A percentile compares a stretch with the other conserved stretches of the same genome.
Conservation (phyloP, 306 rosid species). For the Cyamopsis tetragonoloba region DNA sequence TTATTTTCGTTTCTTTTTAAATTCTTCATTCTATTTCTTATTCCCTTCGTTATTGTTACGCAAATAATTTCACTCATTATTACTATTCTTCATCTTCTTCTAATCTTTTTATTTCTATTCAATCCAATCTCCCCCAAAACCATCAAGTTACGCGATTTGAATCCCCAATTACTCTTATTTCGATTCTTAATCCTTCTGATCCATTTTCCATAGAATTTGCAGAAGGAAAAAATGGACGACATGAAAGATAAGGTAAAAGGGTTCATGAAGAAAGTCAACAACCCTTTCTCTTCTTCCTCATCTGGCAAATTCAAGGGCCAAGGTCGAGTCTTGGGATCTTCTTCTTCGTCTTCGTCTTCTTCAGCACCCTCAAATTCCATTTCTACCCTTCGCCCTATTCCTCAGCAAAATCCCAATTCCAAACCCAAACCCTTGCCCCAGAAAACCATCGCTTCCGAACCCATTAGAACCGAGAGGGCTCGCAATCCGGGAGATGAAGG, state of each 20-base stretch:
- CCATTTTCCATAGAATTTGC: neutral
- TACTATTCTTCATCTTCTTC: too few species aligned
- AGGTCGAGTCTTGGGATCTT: slow-evolving; percentile 87
- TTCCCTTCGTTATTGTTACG: neutral
- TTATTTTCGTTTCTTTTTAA: neutral
- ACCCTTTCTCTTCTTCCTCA: slow-evolving; percentile 49
- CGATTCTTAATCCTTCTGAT: neutral
- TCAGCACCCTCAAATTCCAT: slow-evolving; percentile 40
- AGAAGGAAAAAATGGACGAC: slow-evolving; percentile 50
- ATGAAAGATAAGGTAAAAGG: slow-evolving; percentile 87
- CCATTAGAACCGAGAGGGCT: slow-evolving; percentile 7
- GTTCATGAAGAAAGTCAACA: slow-evolving; percentile 80
- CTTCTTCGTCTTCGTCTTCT: slow-evolving; percentile 55
- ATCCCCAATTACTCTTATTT: neutral
- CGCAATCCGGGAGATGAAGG: slow-evolving; percentile 42
- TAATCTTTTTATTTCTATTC: neutral
- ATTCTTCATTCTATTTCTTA: neutral
- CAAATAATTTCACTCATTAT: too few species aligned
- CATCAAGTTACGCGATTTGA: neutral
- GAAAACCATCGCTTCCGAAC: neutral
- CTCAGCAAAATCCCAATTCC: slow-evolving; percentile 30
- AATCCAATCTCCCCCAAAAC: neutral
- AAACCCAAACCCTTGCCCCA: slow-evolving; percentile 44
- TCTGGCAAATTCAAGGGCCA: slow-evolving; percentile 90
- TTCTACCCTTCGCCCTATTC: slow-evolving; percentile 25